phyloP scores from a whole-genome alignment of 257 asterid species.

The Osmanthus fragrans region DNA sequence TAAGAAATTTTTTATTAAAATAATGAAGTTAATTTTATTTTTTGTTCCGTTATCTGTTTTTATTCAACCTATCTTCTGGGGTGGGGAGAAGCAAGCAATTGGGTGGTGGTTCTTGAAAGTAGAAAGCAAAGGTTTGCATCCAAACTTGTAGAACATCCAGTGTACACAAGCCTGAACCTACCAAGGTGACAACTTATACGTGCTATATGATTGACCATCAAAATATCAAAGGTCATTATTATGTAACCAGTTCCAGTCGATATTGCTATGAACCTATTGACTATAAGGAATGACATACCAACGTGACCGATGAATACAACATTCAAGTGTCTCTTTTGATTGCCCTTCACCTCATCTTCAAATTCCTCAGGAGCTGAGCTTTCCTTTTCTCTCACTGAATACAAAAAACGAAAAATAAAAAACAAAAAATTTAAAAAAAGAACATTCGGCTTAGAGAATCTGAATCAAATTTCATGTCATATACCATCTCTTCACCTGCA shows the following conservation, averaged over 20 bases:
- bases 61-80: neutral
- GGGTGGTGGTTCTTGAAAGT: neutral
- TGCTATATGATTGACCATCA: neutral
- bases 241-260: neutral
- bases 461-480: neutral
- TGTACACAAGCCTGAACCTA: neutral
- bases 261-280: neutral
- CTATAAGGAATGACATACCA: slow-evolving; percentile 45
- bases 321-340: slow-evolving; percentile 79
- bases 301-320: slow-evolving; percentile 98
- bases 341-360: slow-evolving; percentile 48
- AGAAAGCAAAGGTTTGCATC: neutral
- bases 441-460: neutral
- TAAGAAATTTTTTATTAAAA: neutral
- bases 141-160: neutral
- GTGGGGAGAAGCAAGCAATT: neutral
- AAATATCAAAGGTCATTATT: neutral
- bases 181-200: neutral
- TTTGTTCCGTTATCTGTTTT: neutral
- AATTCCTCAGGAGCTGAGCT: slow-evolving; percentile 42
- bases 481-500: neutral
- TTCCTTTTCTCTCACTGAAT: slow-evolving; percentile 50
- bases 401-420: neutral
- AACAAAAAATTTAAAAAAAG: neutral
- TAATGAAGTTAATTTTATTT: neutral